phyloP scores from a whole-genome alignment of 345 rosid species.

The Crucihimalaya himalaica region DNA sequence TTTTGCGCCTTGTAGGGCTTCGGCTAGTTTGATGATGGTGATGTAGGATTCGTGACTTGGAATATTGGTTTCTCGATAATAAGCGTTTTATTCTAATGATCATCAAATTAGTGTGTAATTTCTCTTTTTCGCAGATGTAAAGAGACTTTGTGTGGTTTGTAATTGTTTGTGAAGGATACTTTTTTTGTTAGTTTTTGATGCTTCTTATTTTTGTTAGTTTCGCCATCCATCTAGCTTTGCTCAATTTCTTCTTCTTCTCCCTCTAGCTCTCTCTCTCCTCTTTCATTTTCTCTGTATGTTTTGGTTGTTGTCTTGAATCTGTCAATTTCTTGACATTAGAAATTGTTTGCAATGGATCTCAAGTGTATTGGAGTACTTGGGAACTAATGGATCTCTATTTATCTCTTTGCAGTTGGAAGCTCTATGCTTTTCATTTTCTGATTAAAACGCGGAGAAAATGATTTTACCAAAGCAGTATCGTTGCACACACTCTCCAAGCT shows the following conservation, averaged over 20 bases:
- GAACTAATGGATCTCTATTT: constrained; percentile 7
- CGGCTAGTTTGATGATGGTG: constrained; percentile 7
- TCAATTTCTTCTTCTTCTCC: not conserved
- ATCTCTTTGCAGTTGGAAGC: constrained; percentile 2
- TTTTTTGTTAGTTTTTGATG: not conserved
- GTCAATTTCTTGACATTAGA: not conserved
- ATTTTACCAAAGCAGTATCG: constrained; percentile 87
- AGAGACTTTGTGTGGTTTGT: not conserved
- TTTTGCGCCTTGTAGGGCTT: not conserved
- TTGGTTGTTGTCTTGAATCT: not conserved
- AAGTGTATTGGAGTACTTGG: not conserved
- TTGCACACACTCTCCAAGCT: constrained; percentile 90
- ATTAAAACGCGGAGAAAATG: constrained; percentile 44
- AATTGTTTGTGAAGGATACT: not conserved
- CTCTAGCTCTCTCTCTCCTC: not conserved
- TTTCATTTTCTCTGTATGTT: not conserved
- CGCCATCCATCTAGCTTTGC: not conserved
- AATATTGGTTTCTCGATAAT: not conserved
- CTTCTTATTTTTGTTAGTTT: not conserved
- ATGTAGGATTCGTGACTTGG: constrained; percentile 3
- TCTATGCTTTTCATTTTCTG: constrained; percentile 15
- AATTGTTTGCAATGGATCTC: not conserved
- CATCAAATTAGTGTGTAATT: not conserved
- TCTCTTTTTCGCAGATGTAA: not conserved
- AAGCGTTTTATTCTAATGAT: not conserved